Evolutionary conservation across 345 rosid genomes (phyloP), one percentile per base, ranked within the genome.

Genomic region (Mallotus nudiflorus): DNA sequence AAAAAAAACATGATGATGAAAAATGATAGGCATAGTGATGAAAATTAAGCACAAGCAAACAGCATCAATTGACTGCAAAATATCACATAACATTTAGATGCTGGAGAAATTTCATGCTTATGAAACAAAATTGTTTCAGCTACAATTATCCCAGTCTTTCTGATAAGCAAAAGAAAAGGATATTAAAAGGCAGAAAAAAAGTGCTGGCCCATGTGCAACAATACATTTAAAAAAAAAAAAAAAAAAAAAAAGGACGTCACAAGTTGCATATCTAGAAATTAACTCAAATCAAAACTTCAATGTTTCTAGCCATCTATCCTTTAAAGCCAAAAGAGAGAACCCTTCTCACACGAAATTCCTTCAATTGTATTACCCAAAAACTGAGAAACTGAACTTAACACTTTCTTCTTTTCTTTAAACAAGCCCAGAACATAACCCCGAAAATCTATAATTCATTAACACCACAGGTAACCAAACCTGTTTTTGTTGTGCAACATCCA

Each of bases 301-400:
- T 25, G 4, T 60, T 37, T 37, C 37, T 60, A n/a, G 65, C 28
- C 31, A 62, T 62, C 19, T 20, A 62, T 45, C 66, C 42, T 62
- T 22, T 37, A 22, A 60, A 60, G 28, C 4, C 16, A 39, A 62
- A 37, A 62, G 29, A 20, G 28, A 37, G 0, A n/a, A 33, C 44
- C 33, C 42, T 37, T 20, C 44, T 33, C 18, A 5, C 50, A 4
- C 50, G 22, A 13, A 57, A 8, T 5, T 57, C 20, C 27, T 62
- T 22, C 12, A 15, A 11, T 40, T 24, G 27, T 9, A 6, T 24
- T 12, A 24, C 22, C 50, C 9, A 20, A 40, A 62, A 24, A 37
- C 11, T 2, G 48, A 60, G 18, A 11, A 6, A 37, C 31, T 55
- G 15, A 27, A 27, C 65, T 28, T 58, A 13, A 29, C 62, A 29